Evolutionary conservation across 805 yeast genomes (phyloP).

Genomic region (Wickerhamomyces silvicola): DNA sequence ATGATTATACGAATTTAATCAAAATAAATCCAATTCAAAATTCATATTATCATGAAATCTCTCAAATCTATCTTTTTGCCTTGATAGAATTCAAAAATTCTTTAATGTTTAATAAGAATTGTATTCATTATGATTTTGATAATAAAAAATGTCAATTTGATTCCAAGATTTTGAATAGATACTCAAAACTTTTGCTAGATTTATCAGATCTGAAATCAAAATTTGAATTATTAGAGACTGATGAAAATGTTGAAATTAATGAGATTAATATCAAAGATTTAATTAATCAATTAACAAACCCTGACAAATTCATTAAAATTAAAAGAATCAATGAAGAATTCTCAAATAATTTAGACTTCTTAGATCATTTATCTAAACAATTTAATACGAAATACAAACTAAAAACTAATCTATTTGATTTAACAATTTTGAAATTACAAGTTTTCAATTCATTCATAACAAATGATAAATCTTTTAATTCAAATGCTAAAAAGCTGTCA

Average conservation of each 20-base stretch:
- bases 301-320: slow-evolving; percentile 14
- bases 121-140: slow-evolving; percentile 77
- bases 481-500: slow-evolving; percentile 21
- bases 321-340: slow-evolving; percentile 16
- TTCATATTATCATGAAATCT: slow-evolving; percentile 22
- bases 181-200: slow-evolving; percentile 26
- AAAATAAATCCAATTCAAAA: slow-evolving; percentile 21
- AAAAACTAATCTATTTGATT: slow-evolving; percentile 16
- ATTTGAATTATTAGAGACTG: too few relatives aligned
- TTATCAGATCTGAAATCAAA: slow-evolving; percentile 31
- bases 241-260: slow-evolving; percentile 32
- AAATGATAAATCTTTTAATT: slow-evolving; percentile 22
- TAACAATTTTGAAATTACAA: slow-evolving; percentile 30
- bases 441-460: slow-evolving; percentile 34
- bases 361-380: slow-evolving; percentile 8
- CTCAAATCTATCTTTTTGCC: slow-evolving; percentile 42
- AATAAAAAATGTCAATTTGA: slow-evolving; percentile 48
- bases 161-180: slow-evolving; percentile 46
- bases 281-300: slow-evolving; percentile 26
- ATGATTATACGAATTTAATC: slow-evolving; percentile 23
- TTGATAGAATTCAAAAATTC: slow-evolving; percentile 48
- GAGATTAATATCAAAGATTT: slow-evolving; percentile 36
- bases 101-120: slow-evolving; percentile 48
- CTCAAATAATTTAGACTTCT: slow-evolving; percentile 16
- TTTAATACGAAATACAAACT: slow-evolving; percentile 16